Percentiles rank a stretch among this genome's conserved stretches.
Conservation (phyloP, 108 stramenopile genomes). For the Cyclotella cryptica region DNA sequence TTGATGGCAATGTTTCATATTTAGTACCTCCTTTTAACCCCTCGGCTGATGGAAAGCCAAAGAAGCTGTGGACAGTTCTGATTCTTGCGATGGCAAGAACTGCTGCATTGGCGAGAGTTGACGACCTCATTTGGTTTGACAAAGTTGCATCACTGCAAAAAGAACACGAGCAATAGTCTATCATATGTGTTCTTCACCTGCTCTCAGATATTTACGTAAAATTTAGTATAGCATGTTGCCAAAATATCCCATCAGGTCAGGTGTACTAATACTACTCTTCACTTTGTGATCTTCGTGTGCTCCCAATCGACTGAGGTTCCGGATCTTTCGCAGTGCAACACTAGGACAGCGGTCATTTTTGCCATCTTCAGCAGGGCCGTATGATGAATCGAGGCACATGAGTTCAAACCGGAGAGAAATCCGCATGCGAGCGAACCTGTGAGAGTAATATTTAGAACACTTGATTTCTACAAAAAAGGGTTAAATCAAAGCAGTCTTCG, state of each 20-base stretch:
- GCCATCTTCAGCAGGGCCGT: constrained; percentile 24
- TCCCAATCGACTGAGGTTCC: constrained; percentile 69
- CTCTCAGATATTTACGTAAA: neutral
- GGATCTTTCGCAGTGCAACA: constrained; percentile 75
- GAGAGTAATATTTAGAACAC: neutral
- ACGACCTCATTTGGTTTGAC: constrained; percentile 33
- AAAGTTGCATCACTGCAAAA: constrained; percentile 15
- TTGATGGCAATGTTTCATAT: constrained; percentile 26
- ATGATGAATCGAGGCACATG: constrained; percentile 71
- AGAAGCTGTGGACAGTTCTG: constrained; percentile 32
- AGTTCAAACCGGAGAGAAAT: constrained; percentile 87
- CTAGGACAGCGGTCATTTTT: constrained; percentile 60
- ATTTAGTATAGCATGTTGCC: constrained; percentile 25
- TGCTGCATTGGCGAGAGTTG: constrained; percentile 23
- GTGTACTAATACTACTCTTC: constrained; percentile 44
- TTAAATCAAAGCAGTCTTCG: neutral
- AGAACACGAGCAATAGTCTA: neutral
- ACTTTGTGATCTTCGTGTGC: constrained; percentile 67
- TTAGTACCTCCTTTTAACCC: constrained; percentile 32
- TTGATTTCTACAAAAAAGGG: neutral
- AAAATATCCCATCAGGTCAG: constrained; percentile 49
- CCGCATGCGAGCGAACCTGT: constrained; percentile 77
- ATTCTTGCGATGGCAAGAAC: constrained; percentile 38
- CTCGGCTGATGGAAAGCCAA: constrained; percentile 13
- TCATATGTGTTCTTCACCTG: neutral